phyloP scores from a whole-genome alignment of 164 flowering plant genomes.

The Hamamelis virginiana region DNA sequence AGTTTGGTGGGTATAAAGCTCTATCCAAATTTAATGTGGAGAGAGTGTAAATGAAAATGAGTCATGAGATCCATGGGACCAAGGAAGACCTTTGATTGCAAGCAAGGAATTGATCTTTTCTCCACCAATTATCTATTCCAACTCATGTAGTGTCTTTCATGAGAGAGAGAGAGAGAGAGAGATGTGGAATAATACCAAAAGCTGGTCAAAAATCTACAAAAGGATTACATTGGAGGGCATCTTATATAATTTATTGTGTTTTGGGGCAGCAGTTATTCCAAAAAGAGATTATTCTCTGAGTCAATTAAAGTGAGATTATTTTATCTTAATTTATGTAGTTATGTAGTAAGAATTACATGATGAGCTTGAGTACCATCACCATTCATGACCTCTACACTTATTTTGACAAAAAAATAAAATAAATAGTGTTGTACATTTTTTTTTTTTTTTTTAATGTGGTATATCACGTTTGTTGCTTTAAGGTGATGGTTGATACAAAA shows the following conservation, averaged over 20 bases:
- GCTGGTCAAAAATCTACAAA: constrained; percentile 22
- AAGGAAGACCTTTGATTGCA: constrained; percentile 16
- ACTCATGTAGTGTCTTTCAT: background rate
- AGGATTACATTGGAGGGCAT: background rate
- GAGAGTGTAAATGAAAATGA: background rate
- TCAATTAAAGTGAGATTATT: background rate
- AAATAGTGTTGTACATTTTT: no score
- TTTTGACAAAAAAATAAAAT: no score
- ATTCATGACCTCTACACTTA: no score
- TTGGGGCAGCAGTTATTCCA: constrained; percentile 7
- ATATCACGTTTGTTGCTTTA: no score
- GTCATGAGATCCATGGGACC: constrained; percentile 13
- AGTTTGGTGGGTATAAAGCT: no score
- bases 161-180: constrained; percentile 7
- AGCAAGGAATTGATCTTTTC: constrained; percentile 24
- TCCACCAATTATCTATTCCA: background rate
- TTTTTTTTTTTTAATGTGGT: no score
- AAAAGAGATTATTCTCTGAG: background rate
- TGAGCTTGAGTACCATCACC: no score
- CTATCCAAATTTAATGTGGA: background rate
- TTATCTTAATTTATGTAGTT: no score
- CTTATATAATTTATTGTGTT: background rate
- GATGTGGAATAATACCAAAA: background rate
- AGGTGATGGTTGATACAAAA: no score
- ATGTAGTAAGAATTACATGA: no score